A percentile compares a stretch with the other conserved stretches of the same genome.
Evolutionary conservation across 208 protist genomes (phyloP).

Genomic region (Leishmania braziliensis): DNA sequence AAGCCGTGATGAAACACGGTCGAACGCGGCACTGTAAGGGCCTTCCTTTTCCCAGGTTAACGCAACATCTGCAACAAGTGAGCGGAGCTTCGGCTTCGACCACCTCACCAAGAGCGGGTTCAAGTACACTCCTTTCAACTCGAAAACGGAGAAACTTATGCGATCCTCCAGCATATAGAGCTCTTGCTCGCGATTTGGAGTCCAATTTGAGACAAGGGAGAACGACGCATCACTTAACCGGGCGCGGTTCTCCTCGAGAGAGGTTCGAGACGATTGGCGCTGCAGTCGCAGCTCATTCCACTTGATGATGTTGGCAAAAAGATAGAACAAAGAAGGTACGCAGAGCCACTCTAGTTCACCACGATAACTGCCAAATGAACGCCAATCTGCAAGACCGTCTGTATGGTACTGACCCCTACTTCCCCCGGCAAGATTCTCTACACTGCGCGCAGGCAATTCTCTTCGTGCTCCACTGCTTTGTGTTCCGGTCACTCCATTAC

Average conservation of each 20-base stretch:
- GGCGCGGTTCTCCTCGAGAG: conserved; percentile 12
- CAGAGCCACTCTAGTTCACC: conserved; percentile 56
- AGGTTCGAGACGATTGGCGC: conserved; percentile 4
- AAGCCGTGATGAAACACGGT: conserved; percentile 40
- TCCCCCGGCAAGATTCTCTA: background rate
- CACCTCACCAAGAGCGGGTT: conserved; percentile 50
- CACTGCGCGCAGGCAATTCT: conserved; percentile 5
- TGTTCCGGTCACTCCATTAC: background rate
- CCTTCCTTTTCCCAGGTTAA: conserved; percentile 48
- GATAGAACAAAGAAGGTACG: conserved; percentile 65
- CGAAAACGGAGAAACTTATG: conserved; percentile 47
- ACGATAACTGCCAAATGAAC: conserved; percentile 14
- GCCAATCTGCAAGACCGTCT: conserved; percentile 7
- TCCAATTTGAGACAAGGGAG: conserved; percentile 31
- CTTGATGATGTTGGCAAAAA: conserved; percentile 63
- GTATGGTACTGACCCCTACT: background rate
- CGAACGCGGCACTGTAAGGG: conserved; percentile 51
- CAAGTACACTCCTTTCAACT: conserved; percentile 45
- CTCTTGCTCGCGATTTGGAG: conserved; percentile 24
- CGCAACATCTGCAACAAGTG: conserved; percentile 43
- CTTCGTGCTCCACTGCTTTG: conserved; percentile 8
- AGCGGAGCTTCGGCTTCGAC: conserved; percentile 45
- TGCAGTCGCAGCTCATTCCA: conserved; percentile 56
- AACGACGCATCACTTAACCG: conserved; percentile 12
- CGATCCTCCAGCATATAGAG: conserved; percentile 30